These are phyloP conservation scores for Botryotinia narcissicola DNA, from an alignment of 2,329 filamentous ascomycete species.

Conservation along the genomic window DNA sequence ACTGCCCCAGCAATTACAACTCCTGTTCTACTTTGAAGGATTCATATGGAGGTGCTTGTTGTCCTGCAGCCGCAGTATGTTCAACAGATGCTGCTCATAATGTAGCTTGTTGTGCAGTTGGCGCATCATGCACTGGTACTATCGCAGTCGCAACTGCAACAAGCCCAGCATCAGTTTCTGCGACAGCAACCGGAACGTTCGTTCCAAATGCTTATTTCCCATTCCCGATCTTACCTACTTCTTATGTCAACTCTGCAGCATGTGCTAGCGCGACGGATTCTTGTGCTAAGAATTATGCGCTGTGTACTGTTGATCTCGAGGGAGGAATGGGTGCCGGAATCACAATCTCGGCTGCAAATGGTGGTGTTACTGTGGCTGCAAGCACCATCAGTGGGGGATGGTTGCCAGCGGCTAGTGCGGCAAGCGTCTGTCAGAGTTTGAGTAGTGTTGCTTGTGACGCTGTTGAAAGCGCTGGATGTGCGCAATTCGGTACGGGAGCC, in stretches of 20 bases:
- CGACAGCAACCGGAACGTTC: slow-evolving; percentile 45
- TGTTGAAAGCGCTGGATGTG: slow-evolving; percentile 33
- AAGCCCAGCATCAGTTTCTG: slow-evolving; percentile 21
- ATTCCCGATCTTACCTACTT: slow-evolving; percentile 56
- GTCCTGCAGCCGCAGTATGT: slow-evolving; percentile 34
- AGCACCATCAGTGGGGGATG: slow-evolving; percentile 38
- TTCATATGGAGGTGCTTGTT: slow-evolving; percentile 37
- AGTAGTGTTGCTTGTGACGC: slow-evolving; percentile 51
- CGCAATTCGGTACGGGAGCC: slow-evolving; percentile 30
- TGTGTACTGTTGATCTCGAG: slow-evolving; percentile 51
- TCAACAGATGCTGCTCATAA: slow-evolving; percentile 35
- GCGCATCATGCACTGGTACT: slow-evolving; percentile 38
- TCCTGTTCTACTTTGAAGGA: slow-evolving; percentile 36
- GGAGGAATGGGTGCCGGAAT: slow-evolving; percentile 48
- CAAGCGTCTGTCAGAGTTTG: slow-evolving; percentile 54
- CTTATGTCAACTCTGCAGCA: slow-evolving; percentile 49
- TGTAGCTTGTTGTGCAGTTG: slow-evolving; percentile 39
- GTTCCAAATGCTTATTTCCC: slow-evolving; percentile 58
- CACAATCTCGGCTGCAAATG: slow-evolving; percentile 55
- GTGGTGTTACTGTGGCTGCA: slow-evolving; percentile 49
- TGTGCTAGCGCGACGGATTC: slow-evolving; percentile 52
- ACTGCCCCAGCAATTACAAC: slow-evolving; percentile 36
- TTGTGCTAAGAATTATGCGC: slow-evolving; percentile 54
- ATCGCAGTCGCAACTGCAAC: slow-evolving; percentile 25
- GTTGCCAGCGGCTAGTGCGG: slow-evolving; percentile 48